These are phyloP conservation scores for Westerdykella sp. DNA, from an alignment of 2,329 filamentous ascomycete species.

Conservation along the genomic window DNA sequence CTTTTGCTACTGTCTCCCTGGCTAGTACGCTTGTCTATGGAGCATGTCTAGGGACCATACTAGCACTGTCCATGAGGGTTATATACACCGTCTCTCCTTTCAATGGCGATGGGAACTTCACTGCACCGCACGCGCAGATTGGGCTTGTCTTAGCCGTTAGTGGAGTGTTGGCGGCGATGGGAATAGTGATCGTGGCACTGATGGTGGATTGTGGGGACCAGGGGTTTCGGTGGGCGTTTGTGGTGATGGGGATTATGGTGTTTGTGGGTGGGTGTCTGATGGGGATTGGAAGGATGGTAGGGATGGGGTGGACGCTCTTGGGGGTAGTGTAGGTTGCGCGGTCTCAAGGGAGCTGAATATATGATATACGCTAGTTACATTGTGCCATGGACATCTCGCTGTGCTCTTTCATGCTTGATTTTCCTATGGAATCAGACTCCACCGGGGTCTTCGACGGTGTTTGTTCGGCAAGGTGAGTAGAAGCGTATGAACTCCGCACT, in stretches of 20 bases:
- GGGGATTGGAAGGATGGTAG: slow-evolving; percentile 4
- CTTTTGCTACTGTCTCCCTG: background rate
- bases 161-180: background rate
- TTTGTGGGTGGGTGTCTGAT: slow-evolving; percentile 6
- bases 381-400: background rate
- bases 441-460: background rate
- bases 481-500: background rate
- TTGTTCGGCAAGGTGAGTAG: no score
- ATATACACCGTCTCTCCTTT: slow-evolving; percentile 1
- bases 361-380: background rate
- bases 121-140: background rate
- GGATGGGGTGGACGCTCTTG: background rate
- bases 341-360: background rate
- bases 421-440: background rate
- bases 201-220: background rate
- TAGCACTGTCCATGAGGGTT: slow-evolving; percentile 5
- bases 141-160: slow-evolving; percentile 1
- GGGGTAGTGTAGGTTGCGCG: background rate
- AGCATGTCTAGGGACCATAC: slow-evolving; percentile 5
- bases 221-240: slow-evolving; percentile 1
- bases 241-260: slow-evolving; percentile 1
- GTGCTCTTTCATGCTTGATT: background rate
- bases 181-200: background rate
- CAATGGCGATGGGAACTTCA: background rate
- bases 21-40: slow-evolving; percentile 4